Conservation (phyloP, 2,329 filamentous ascomycete genomes). For the Diaporthe velutina region DNA sequence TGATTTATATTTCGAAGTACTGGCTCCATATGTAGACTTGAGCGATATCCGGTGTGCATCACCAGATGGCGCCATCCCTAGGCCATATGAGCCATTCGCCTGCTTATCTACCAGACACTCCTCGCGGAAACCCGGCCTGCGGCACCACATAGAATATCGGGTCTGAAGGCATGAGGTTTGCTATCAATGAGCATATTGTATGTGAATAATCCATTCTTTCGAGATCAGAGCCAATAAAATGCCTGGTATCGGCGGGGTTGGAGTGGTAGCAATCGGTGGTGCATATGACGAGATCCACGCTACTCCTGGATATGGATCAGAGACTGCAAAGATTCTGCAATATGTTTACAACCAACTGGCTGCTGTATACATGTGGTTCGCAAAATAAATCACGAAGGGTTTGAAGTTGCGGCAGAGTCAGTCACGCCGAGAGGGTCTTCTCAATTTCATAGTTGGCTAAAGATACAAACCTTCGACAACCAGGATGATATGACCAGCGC, state of each 20-base stretch:
- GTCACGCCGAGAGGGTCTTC: neutral
- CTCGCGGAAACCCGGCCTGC: neutral
- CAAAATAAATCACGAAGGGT: no score
- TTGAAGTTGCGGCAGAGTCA: no score
- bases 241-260: neutral
- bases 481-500: neutral
- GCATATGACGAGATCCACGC: constrained; percentile 37
- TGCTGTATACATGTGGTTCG: no score
- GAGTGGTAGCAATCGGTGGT: constrained; percentile 33
- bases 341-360: no score
- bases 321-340: neutral
- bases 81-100: constrained; percentile 12
- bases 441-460: neutral
- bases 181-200: neutral
- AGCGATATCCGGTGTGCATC: neutral
- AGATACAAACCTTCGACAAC: neutral
- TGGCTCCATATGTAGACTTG: no score
- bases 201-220: neutral
- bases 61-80: constrained; percentile 2
- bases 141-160: neutral
- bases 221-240: neutral
- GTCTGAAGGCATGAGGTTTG: neutral
- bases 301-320: neutral
- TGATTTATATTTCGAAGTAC: neutral
- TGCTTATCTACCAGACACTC: constrained; percentile 21